Conservation (phyloP, 345 rosid species). For the Acer yangbiense region DNA sequence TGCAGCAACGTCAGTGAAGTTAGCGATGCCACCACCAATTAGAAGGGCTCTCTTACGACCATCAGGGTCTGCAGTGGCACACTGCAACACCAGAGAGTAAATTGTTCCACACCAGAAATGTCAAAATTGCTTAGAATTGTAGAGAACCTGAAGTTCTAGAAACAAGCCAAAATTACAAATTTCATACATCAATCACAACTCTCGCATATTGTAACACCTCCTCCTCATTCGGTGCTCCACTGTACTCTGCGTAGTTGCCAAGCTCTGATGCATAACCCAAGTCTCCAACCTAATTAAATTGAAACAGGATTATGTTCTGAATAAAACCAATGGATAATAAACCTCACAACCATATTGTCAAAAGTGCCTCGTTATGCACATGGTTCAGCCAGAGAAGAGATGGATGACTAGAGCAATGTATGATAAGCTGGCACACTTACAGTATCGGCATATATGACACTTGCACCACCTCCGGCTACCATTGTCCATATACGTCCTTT, state of each 20-base stretch:
- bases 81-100: constrained; percentile 41
- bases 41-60: constrained; percentile 93
- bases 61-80: constrained; percentile 90
- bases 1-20: constrained; percentile 95
- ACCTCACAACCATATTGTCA: background rate
- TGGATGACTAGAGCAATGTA: too few species aligned
- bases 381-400: too few species aligned
- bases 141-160: background rate
- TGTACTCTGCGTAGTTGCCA: constrained; percentile 95
- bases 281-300: constrained; percentile 79
- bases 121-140: background rate
- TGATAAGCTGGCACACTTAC: constrained; percentile 39
- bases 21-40: constrained; percentile 97
- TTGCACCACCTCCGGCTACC: constrained; percentile 99
- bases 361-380: too few species aligned
- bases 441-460: constrained; percentile 97
- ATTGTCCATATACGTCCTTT: constrained; percentile 98
- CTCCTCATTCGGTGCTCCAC: constrained; percentile 98
- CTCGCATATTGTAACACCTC: constrained; percentile 98
- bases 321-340: background rate
- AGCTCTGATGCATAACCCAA: constrained; percentile 97
- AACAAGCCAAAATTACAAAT: constrained; percentile 5
- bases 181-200: constrained; percentile 90
- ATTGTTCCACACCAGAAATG: constrained; percentile 1
- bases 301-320: constrained; percentile 8